A percentile compares a stretch with the other conserved stretches of the same genome.
Conservation (phyloP, 2,329 filamentous ascomycete genomes). For the Colletotrichum sp. region DNA sequence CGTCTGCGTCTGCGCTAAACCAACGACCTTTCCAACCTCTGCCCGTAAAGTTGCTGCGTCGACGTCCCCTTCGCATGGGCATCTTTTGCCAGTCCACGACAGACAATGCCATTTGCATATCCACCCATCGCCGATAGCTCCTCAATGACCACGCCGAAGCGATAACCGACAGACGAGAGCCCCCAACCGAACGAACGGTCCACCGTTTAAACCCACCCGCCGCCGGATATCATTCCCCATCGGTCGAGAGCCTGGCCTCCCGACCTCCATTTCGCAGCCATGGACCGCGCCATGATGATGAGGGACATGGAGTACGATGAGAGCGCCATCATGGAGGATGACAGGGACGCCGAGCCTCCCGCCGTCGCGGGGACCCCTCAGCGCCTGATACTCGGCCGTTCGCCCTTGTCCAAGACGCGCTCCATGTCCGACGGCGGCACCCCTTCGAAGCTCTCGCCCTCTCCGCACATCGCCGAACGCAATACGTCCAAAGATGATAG, state of each 20-base stretch:
- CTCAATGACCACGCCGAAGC: not conserved
- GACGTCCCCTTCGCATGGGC: not conserved
- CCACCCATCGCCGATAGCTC: not conserved
- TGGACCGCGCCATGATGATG: slow-evolving; percentile 16
- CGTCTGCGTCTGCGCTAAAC: not conserved
- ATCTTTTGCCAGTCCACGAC: not conserved
- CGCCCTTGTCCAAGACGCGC: slow-evolving; percentile 59
- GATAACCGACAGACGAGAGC: not conserved
- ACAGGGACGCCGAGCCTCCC: slow-evolving; percentile 11
- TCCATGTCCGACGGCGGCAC: slow-evolving; percentile 71
- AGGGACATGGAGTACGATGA: slow-evolving; percentile 33
- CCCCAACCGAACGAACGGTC: not conserved
- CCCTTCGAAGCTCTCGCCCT: slow-evolving; percentile 61
- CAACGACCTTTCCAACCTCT: not conserved
- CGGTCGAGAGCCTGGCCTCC: not conserved
- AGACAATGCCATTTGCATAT: not conserved
- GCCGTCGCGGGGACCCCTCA: slow-evolving; percentile 5
- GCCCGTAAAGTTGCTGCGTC: not conserved
- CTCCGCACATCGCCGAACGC: slow-evolving; percentile 61
- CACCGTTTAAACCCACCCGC: not conserved
- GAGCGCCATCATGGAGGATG: slow-evolving; percentile 37
- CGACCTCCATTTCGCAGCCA: not conserved
- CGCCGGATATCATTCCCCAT: not conserved
- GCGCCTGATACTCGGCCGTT: slow-evolving; percentile 26
- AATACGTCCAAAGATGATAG: slow-evolving; percentile 72